A percentile compares a stretch with the other conserved stretches of the same genome.
phyloP scores from a whole-genome alignment of 495 filamentous ascomycete species.

The Filosporella fistucella region DNA sequence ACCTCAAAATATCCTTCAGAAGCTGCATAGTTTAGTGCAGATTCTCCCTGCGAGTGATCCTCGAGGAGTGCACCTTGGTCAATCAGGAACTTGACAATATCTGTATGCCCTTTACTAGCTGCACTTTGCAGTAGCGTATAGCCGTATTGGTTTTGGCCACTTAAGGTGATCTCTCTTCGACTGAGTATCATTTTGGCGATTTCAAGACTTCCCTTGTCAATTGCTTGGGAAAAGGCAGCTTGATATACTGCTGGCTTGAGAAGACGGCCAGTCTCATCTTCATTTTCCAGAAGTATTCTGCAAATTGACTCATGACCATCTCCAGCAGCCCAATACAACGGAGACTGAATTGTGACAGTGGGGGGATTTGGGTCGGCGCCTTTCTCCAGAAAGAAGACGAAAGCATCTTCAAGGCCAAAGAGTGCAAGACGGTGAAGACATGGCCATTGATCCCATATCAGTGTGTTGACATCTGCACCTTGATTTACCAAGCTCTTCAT shows the following conservation, averaged over 20 bases:
- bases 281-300: conserved; percentile 9
- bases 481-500: conserved; percentile 11
- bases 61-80: conserved; percentile 12
- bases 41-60: conserved; percentile 7
- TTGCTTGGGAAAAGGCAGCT: conserved; percentile 10
- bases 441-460: conserved; percentile 16
- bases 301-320: conserved; percentile 5
- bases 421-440: conserved; percentile 11
- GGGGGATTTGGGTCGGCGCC: conserved; percentile 21
- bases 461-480: conserved; percentile 15
- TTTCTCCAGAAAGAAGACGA: conserved; percentile 10
- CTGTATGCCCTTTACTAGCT: conserved; percentile 5
- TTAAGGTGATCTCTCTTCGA: conserved; percentile 8
- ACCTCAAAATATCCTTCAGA: conserved; percentile 6
- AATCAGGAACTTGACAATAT: conserved; percentile 12
- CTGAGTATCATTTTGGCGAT: conserved; percentile 8
- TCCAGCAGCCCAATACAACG: conserved; percentile 11
- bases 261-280: neutral
- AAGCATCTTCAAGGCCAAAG: conserved; percentile 10
- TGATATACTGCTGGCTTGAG: conserved; percentile 8
- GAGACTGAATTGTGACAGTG: neutral
- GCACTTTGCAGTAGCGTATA: conserved; percentile 3
- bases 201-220: conserved; percentile 4
- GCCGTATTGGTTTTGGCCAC: conserved; percentile 5
- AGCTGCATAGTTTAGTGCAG: conserved; percentile 6